Base-by-base conservation (phyloP, 352 stramenopile species). In the Phytophthora nicotianae region DNA sequence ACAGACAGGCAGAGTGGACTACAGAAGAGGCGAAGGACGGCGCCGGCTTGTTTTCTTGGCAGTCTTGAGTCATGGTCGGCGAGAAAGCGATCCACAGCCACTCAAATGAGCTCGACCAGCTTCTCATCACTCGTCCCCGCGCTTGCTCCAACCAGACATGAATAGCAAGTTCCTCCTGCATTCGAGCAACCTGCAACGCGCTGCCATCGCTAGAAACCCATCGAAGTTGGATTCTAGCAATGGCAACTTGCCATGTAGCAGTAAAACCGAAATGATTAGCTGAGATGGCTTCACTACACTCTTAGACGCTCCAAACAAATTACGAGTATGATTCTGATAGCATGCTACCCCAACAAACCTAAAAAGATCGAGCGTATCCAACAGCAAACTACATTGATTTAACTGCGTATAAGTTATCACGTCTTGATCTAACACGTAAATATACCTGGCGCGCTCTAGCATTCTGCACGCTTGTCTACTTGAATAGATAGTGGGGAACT, bases 361-460 rank as follows among this genome's bases (percentile, higher is more conserved):
- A 35, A 41, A n/a, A 17, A 46, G 9, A 47, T 38, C 11, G 17
- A 46, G 20, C 26, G 45, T 38, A 46, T 52, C 29, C 38, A 37
- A 58, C 24, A 62, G 56, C 43, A 67, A 55, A 65, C 55, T 49
- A 54, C 41, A 68, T 69, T 2, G 40, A 69, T 38, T 72, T 68
- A 55, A 64, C 57, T 71, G 42, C 53, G 50, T 72, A 75, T 75
- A 75, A 75, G 46, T 75, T 75, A 75, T 58, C 46, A 67, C 62
- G 61, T 65, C 64, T 52, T 55, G 29, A 38, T 72, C 49, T 68
- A 69, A 62, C 53, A 74, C 60, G 67, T 68, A 75, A 71, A 64
- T 71, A 71, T 48, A 71, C 66, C 67, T 51, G 26, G 48, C 56
- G 50, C 62, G 35, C 38, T 55, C 54, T 67, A 54, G 38, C 48